A percentile compares a stretch with the other conserved stretches of the same genome.
Evolutionary conservation across 2,329 filamentous ascomycete genomes (phyloP).

Genomic region (Periconia macrospinosa): DNA sequence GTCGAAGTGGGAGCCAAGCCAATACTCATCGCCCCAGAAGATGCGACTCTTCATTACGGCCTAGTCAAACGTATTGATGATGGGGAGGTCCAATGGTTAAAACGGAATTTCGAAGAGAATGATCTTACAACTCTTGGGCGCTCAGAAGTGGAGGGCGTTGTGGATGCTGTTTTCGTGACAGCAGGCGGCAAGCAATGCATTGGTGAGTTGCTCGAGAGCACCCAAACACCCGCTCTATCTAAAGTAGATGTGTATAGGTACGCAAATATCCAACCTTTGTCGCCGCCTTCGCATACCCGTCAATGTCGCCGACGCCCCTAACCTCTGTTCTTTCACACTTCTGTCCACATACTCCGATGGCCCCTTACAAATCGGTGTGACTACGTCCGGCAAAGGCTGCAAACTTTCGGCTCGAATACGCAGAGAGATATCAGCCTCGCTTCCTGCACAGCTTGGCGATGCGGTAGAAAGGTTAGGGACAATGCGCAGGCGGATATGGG

Average conservation of each 20-base stretch:
- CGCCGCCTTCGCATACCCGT: conserved; percentile 80
- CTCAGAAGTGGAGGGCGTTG: conserved; percentile 72
- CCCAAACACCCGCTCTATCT: conserved; percentile 1
- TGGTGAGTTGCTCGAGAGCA: conserved; percentile 35
- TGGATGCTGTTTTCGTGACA: conserved; percentile 93
- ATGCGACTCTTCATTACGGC: conserved; percentile 62
- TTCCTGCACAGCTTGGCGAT: conserved; percentile 73
- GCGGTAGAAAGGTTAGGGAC: conserved; percentile 78
- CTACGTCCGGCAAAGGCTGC: conserved; percentile 91
- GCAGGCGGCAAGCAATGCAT: conserved; percentile 52
- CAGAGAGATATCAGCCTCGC: conserved; percentile 78
- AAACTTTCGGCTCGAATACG: conserved; percentile 89
- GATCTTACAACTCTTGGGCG: conserved; percentile 80
- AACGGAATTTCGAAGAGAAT: conserved; percentile 66
- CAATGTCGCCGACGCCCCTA: conserved; percentile 86
- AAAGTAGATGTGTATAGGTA: conserved; percentile 47
- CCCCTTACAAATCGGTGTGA: conserved; percentile 91
- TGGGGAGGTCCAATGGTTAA: conserved; percentile 67
- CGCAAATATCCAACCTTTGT: conserved; percentile 74
- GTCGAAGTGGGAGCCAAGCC: conserved; percentile 80
- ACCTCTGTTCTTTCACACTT: conserved; percentile 85
- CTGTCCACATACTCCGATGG: conserved; percentile 89
- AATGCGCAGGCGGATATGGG: conserved; percentile 45
- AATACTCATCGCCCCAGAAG: conserved; percentile 72
- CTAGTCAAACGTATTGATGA: conserved; percentile 67